Evolutionary conservation across 371 early-diverging fungal genomes (phyloP).

Genomic region (Syncephalastrum sp.): DNA sequence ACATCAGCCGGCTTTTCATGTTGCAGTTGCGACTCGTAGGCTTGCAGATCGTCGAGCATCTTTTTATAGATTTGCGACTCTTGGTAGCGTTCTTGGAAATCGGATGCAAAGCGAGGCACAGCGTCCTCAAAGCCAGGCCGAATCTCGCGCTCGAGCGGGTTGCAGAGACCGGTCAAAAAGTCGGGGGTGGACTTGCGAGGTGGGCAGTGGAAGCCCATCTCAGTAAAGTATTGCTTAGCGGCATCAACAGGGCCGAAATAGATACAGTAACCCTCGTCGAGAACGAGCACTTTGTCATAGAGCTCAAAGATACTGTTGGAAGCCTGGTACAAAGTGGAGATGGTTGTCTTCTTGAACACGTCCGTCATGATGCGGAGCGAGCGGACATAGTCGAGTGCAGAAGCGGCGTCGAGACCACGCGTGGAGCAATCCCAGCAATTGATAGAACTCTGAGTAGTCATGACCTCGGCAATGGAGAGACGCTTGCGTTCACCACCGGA

Average conservation of each 20-base stretch:
- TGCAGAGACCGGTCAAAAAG: slow-evolving; percentile 66
- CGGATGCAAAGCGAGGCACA: slow-evolving; percentile 41
- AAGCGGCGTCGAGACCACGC: slow-evolving; percentile 88
- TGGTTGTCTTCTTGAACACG: slow-evolving; percentile 58
- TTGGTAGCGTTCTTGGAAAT: slow-evolving; percentile 49
- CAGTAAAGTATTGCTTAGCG: slow-evolving; percentile 70
- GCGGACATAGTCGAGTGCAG: slow-evolving; percentile 76
- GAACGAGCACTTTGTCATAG: slow-evolving; percentile 72
- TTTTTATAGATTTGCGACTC: slow-evolving; percentile 30
- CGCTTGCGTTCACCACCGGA: slow-evolving; percentile 91
- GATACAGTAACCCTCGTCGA: slow-evolving; percentile 70
- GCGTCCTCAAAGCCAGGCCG: slow-evolving; percentile 51
- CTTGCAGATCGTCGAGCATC: slow-evolving; percentile 35
- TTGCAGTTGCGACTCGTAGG: slow-evolving; percentile 34
- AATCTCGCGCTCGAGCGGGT: slow-evolving; percentile 60
- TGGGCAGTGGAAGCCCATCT: slow-evolving; percentile 68
- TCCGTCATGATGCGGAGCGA: slow-evolving; percentile 70
- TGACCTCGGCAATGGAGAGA: slow-evolving; percentile 84
- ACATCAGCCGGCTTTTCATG: slow-evolving; percentile 30
- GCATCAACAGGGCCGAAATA: slow-evolving; percentile 70
- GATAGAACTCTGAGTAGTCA: slow-evolving; percentile 71
- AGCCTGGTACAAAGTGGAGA: slow-evolving; percentile 69
- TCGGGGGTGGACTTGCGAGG: slow-evolving; percentile 74
- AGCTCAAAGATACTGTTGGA: slow-evolving; percentile 72
- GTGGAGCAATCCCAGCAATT: slow-evolving; percentile 88